Evolutionary conservation across 2,329 filamentous ascomycete genomes (phyloP).

Genomic region (Aureobasidium sp.): DNA sequence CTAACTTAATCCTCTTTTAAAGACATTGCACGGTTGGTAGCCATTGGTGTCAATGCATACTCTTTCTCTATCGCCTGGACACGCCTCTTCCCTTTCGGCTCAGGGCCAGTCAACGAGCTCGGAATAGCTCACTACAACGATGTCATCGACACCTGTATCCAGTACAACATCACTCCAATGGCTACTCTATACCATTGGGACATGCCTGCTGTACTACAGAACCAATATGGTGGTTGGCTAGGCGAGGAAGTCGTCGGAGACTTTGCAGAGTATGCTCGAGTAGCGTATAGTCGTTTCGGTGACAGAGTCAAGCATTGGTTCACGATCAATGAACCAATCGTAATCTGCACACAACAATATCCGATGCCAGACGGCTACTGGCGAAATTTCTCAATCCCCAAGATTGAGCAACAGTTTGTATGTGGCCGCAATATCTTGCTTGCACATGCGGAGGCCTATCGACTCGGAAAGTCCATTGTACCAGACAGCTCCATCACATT

Average conservation of each 20-base stretch:
- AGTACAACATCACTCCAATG: constrained; percentile 35
- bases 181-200: constrained; percentile 42
- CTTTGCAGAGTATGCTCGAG: constrained; percentile 33
- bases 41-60: constrained; percentile 27
- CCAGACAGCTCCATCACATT: constrained; percentile 28
- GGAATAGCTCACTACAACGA: constrained; percentile 42
- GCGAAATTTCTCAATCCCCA: constrained; percentile 23
- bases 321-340: constrained; percentile 33
- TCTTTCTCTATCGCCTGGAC: constrained; percentile 42
- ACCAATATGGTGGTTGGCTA: constrained; percentile 34
- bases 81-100: constrained; percentile 41
- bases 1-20: constrained; percentile 1
- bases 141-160: constrained; percentile 30
- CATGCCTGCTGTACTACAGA: constrained; percentile 24
- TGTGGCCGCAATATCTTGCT: constrained; percentile 31
- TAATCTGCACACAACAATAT: constrained; percentile 13
- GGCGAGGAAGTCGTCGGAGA: constrained; percentile 28
- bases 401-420: constrained; percentile 17
- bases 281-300: constrained; percentile 31
- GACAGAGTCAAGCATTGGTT: constrained; percentile 33
- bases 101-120: constrained; percentile 37
- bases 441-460: constrained; percentile 29
- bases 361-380: constrained; percentile 8
- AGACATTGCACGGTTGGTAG: constrained; percentile 31
- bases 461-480: constrained; percentile 29